phyloP scores from a whole-genome alignment of 192 early-diverging fungal genomes.

The Coemansia javaensis region DNA sequence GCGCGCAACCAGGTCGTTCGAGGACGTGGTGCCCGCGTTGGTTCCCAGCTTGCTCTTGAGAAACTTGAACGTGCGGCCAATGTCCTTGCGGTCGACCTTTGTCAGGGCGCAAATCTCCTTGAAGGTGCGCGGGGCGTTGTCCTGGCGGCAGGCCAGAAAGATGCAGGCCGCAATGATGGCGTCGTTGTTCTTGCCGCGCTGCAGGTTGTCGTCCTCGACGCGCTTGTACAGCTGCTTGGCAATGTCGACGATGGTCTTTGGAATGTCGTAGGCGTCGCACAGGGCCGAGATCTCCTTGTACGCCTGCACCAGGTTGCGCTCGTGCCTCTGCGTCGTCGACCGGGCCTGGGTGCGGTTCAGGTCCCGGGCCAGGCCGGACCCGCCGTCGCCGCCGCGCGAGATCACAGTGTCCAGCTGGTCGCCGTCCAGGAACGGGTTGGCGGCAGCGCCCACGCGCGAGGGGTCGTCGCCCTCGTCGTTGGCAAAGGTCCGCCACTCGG shows the following conservation, averaged over 20 bases:
- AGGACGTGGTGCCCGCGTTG: slow-evolving; percentile 60
- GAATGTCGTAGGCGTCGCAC: slow-evolving; percentile 79
- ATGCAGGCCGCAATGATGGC: slow-evolving; percentile 90
- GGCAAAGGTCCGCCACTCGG: slow-evolving; percentile 83
- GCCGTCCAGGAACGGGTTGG: slow-evolving; percentile 37
- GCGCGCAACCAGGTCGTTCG: slow-evolving; percentile 70
- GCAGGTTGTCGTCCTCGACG: slow-evolving; percentile 80
- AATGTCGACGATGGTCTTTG: slow-evolving; percentile 74
- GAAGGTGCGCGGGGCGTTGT: slow-evolving; percentile 81
- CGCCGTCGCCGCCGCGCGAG: slow-evolving; percentile 78
- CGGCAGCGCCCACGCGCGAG: slow-evolving; percentile 42
- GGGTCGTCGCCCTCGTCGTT: slow-evolving; percentile 48
- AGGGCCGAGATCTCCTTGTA: slow-evolving; percentile 86
- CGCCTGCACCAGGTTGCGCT: slow-evolving; percentile 71
- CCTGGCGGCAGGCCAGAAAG: slow-evolving; percentile 85
- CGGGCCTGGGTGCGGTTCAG: slow-evolving; percentile 51
- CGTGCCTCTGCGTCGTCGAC: slow-evolving; percentile 68
- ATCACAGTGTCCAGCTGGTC: slow-evolving; percentile 55
- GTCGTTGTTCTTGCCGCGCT: slow-evolving; percentile 77
- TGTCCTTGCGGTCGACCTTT: slow-evolving; percentile 90
- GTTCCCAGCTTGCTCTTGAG: slow-evolving; percentile 54
- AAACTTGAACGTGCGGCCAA: slow-evolving; percentile 69
- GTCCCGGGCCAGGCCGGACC: slow-evolving; percentile 35
- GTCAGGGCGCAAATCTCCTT: slow-evolving; percentile 90
- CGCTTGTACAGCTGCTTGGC: slow-evolving; percentile 92